A percentile compares a stretch with the other conserved stretches of the same genome.
Conservation (phyloP, 116 monocot genomes). For the Thalassia testudinum region DNA sequence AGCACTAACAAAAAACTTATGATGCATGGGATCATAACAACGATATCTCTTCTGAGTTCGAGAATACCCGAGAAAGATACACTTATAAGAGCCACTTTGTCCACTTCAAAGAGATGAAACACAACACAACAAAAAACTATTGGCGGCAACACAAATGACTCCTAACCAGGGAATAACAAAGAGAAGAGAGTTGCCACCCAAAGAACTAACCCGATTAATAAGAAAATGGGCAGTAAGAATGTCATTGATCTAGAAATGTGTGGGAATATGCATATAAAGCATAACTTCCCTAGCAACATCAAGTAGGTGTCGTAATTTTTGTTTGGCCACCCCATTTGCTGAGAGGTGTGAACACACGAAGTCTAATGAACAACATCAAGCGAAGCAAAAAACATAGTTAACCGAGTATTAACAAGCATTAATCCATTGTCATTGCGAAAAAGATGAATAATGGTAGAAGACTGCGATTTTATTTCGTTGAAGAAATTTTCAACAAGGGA, state of each 20-base stretch:
- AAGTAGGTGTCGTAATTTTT: background rate
- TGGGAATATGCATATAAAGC: background rate
- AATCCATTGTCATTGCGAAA: background rate
- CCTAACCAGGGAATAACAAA: too few relatives aligned
- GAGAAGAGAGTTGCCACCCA: too few relatives aligned
- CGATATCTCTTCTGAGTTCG: too few relatives aligned
- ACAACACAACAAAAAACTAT: too few relatives aligned
- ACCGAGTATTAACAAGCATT: background rate
- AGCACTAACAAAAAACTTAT: too few relatives aligned
- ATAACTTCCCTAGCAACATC: background rate
- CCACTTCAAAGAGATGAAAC: too few relatives aligned
- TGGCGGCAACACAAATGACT: too few relatives aligned
- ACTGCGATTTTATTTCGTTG: background rate
- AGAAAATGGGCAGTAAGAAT: background rate
- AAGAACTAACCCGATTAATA: background rate
- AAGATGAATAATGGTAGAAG: background rate
- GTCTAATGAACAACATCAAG: background rate
- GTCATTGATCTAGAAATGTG: background rate
- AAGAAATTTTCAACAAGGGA: background rate
- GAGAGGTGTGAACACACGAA: background rate
- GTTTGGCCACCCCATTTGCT: background rate
- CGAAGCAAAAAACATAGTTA: background rate
- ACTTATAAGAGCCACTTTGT: too few relatives aligned
- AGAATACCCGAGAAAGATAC: too few relatives aligned
- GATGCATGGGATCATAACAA: too few relatives aligned